A percentile compares a stretch with the other conserved stretches of the same genome.
Evolutionary conservation across 2,329 filamentous ascomycete genomes (phyloP).

Genomic region (Nemania diffusa): DNA sequence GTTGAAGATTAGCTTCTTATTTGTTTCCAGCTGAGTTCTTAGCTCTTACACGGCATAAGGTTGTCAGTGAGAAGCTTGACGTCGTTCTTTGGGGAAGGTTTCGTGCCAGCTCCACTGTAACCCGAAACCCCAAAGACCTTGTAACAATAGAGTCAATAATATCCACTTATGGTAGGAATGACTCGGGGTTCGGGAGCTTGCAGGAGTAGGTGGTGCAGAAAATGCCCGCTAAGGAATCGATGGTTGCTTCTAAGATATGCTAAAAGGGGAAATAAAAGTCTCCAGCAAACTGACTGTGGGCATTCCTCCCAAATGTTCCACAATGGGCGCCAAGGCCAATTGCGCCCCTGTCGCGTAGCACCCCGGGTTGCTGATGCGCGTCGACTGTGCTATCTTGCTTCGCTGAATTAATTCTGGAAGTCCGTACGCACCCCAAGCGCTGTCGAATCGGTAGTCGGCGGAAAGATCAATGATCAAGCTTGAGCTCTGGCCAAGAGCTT

Average conservation of each 20-base stretch:
- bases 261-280: too few species aligned
- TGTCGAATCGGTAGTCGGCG: slow-evolving; percentile 94
- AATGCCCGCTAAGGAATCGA: too few species aligned
- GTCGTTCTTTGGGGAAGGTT: slow-evolving; percentile 94
- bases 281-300: too few species aligned
- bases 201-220: too few species aligned
- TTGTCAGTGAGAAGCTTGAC: slow-evolving; percentile 84
- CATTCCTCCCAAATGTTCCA: slow-evolving; percentile 80
- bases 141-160: too few species aligned
- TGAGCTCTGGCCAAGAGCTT: slow-evolving; percentile 66
- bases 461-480: slow-evolving; percentile 92
- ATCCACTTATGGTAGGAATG: too few species aligned
- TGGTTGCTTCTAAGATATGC: too few species aligned
- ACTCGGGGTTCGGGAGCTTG: too few species aligned
- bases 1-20: too few species aligned
- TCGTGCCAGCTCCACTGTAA: slow-evolving; percentile 92
- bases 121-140: slow-evolving; percentile 88
- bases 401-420: slow-evolving; percentile 87
- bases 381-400: slow-evolving; percentile 79
- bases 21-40: too few species aligned
- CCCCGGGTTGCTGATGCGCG: slow-evolving; percentile 89
- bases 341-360: slow-evolving; percentile 96
- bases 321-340: slow-evolving; percentile 84
- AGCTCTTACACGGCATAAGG: slow-evolving; percentile 88
- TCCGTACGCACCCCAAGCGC: slow-evolving; percentile 84